phyloP scores from a whole-genome alignment of 768 basidiomycete species.

The Holtermanniella nyarrowii region DNA sequence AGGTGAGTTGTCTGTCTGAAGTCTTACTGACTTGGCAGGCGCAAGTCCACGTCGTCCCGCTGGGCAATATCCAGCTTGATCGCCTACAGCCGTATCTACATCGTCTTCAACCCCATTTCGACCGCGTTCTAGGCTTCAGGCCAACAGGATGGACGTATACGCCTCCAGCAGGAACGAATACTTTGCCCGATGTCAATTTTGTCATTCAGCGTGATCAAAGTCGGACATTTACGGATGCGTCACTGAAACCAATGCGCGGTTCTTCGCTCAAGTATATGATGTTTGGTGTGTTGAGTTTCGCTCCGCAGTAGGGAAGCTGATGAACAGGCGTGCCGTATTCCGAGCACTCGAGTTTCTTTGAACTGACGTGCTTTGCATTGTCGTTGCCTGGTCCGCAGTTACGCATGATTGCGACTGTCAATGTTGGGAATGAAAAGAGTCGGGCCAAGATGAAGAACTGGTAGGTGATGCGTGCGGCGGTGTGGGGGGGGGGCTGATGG shows the following conservation, averaged over 20 bases:
- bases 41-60: conserved; percentile 74
- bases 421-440: conserved; percentile 43
- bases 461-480: conserved; percentile 8
- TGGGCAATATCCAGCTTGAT: conserved; percentile 62
- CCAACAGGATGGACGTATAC: conserved; percentile 91
- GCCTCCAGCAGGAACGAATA: conserved; percentile 55
- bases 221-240: conserved; percentile 57
- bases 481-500: background rate
- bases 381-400: conserved; percentile 60
- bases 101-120: conserved; percentile 61
- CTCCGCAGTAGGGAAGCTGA: conserved; percentile 7
- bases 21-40: conserved; percentile 28
- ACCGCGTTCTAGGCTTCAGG: conserved; percentile 66
- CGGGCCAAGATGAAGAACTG: conserved; percentile 74
- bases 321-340: conserved; percentile 55
- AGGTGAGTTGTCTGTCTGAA: conserved; percentile 38
- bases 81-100: conserved; percentile 65
- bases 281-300: conserved; percentile 56
- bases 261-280: conserved; percentile 61
- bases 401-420: conserved; percentile 83
- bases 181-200: conserved; percentile 54
- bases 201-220: conserved; percentile 61
- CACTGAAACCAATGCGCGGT: conserved; percentile 59
- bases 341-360: conserved; percentile 92
- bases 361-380: conserved; percentile 88